Conservation (phyloP, 2,329 filamentous ascomycete species). For the Neofusicoccum parvum region DNA sequence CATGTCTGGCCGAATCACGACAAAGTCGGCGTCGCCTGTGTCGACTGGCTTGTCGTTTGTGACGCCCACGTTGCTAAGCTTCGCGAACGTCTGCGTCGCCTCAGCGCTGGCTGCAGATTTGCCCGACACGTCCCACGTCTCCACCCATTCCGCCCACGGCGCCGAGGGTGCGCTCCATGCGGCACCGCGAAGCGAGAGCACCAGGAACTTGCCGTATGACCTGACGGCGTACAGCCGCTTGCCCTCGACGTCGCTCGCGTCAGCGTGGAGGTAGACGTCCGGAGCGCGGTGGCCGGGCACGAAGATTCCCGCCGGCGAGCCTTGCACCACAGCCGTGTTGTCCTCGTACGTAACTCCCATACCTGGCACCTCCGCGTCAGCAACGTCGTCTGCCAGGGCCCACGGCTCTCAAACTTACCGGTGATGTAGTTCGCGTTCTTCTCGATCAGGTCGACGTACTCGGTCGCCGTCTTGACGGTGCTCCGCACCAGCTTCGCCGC, state of each 20-base stretch:
- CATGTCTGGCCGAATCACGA: constrained; percentile 15
- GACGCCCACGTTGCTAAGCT: constrained; percentile 10
- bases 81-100: background rate
- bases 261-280: constrained; percentile 15
- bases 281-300: constrained; percentile 15
- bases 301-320: constrained; percentile 17
- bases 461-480: constrained; percentile 47
- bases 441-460: constrained; percentile 52
- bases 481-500: constrained; percentile 51
- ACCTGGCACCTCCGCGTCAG: background rate
- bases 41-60: constrained; percentile 12
- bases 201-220: constrained; percentile 20
- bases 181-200: constrained; percentile 8
- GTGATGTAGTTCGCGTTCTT: constrained; percentile 54
- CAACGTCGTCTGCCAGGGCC: too few species aligned
- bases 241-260: background rate
- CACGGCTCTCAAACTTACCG: constrained; percentile 29
- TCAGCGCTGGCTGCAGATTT: background rate
- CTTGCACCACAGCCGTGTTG: constrained; percentile 7
- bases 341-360: constrained; percentile 48
- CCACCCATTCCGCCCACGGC: constrained; percentile 14
- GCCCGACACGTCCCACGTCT: constrained; percentile 15
- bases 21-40: background rate
- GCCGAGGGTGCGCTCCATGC: constrained; percentile 10
- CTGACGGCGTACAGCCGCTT: constrained; percentile 2